Conservation (phyloP, 2,329 filamentous ascomycete species). For the Stylonectria norvegica region DNA sequence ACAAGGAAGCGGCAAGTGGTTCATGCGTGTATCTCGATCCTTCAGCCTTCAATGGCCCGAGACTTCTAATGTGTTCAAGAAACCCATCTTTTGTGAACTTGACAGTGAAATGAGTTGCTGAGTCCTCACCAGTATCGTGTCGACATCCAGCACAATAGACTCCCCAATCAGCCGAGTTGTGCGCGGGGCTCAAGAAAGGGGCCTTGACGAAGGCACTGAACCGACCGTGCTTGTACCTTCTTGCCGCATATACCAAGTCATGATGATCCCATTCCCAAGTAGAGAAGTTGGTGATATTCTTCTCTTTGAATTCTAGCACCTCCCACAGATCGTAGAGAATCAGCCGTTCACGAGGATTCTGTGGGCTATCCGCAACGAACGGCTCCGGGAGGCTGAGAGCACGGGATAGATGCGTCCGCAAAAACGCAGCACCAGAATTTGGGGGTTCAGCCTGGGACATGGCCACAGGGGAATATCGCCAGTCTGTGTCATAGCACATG, state of each 20-base stretch:
- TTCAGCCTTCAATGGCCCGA: too few species aligned
- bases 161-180: slow-evolving; percentile 4
- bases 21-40: too few species aligned
- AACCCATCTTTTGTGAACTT: not conserved
- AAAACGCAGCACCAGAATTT: not conserved
- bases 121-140: not conserved
- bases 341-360: not conserved
- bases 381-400: slow-evolving; percentile 7
- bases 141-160: slow-evolving; percentile 3
- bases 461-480: slow-evolving; percentile 28
- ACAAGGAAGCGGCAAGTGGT: too few species aligned
- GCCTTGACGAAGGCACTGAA: slow-evolving; percentile 7
- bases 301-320: too few species aligned
- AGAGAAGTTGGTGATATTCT: too few species aligned
- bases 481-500: slow-evolving; percentile 31
- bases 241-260: not conserved
- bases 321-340: slow-evolving; percentile 4
- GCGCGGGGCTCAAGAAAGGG: slow-evolving; percentile 3
- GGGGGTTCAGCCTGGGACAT: not conserved
- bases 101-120: not conserved
- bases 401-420: not conserved
- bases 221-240: slow-evolving; percentile 1
- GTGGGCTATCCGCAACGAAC: slow-evolving; percentile 2
- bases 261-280: not conserved
- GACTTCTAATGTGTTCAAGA: too few species aligned